A percentile compares a stretch with the other conserved stretches of the same genome.
phyloP scores from a whole-genome alignment of 768 basidiomycete species.

The Lactifluus subvellereus region DNA sequence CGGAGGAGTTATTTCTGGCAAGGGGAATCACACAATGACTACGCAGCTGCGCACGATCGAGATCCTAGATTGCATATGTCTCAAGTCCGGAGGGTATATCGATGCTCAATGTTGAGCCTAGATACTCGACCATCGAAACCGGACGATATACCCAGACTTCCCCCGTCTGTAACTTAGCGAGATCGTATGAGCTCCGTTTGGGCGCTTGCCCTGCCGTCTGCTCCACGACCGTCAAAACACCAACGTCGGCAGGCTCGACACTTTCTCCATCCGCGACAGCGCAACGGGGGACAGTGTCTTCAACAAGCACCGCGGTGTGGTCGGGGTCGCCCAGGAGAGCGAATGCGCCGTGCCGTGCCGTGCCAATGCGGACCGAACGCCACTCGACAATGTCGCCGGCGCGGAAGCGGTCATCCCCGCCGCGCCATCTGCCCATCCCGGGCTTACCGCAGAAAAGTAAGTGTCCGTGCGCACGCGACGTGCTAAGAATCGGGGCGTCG shows the following conservation, averaged over 20 bases:
- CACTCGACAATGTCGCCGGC: conserved; percentile 54
- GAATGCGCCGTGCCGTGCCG: conserved; percentile 18
- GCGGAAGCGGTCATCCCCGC: conserved; percentile 46
- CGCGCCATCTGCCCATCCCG: conserved; percentile 42
- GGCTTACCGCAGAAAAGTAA: conserved; percentile 42
- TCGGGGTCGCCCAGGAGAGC: conserved; percentile 45
- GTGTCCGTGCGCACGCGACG: conserved; percentile 50
- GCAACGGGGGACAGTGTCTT: conserved; percentile 33
- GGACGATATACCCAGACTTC: conserved; percentile 57
- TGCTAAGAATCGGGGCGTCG: conserved; percentile 42
- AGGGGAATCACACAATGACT: not conserved
- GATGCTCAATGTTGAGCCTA: conserved; percentile 27
- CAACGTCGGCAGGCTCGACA: conserved; percentile 38
- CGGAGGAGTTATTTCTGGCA: too few relatives aligned
- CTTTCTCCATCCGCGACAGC: conserved; percentile 32
- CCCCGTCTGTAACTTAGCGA: conserved; percentile 41
- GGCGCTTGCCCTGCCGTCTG: conserved; percentile 44
- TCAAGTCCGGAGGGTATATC: conserved; percentile 16
- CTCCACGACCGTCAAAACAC: conserved; percentile 46
- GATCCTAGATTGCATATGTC: conserved; percentile 1
- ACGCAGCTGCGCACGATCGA: not conserved
- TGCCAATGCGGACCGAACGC: conserved; percentile 33
- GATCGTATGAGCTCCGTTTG: conserved; percentile 37
- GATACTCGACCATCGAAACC: conserved; percentile 36
- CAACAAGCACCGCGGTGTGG: conserved; percentile 48